These are phyloP conservation scores for Schizochytrium sp. DNA, from an alignment of 108 stramenopile species.

Conservation along the genomic window DNA sequence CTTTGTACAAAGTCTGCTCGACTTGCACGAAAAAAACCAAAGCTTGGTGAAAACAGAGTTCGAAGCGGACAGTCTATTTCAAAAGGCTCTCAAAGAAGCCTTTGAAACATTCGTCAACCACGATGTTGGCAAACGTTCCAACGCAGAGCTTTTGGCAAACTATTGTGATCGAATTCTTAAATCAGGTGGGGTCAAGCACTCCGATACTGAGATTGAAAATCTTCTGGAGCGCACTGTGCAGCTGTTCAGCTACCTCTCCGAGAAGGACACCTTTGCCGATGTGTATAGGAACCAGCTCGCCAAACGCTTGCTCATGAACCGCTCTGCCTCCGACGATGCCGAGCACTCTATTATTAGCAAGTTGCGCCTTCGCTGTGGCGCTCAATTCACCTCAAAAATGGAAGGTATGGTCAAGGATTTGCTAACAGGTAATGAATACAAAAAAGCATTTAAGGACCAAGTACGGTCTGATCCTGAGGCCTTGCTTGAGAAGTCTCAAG, in stretches of 20 bases:
- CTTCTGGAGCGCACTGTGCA: conserved; percentile 92
- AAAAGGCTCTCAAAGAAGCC: conserved; percentile 99
- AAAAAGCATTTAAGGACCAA: conserved; percentile 86
- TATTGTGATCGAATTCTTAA: conserved; percentile 98
- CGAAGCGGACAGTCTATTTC: conserved; percentile 90
- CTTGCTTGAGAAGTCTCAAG: background rate
- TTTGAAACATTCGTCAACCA: conserved; percentile 97
- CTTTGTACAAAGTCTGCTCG: conserved; percentile 95
- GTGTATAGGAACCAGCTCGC: conserved; percentile 98
- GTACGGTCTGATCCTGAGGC: conserved; percentile 65
- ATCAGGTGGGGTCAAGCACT: conserved; percentile 95
- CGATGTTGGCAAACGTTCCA: conserved; percentile 89
- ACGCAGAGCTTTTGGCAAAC: conserved; percentile 96
- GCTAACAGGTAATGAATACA: conserved; percentile 91
- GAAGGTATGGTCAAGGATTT: conserved; percentile 99
- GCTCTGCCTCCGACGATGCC: conserved; percentile 95
- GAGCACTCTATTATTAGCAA: conserved; percentile 99
- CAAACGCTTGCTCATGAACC: conserved; percentile 94
- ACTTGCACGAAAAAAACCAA: conserved; percentile 94
- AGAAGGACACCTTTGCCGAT: conserved; percentile 99
- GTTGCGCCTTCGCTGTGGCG: conserved; percentile 97
- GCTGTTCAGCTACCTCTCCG: conserved; percentile 95
- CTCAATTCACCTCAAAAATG: conserved; percentile 99
- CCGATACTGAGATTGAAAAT: conserved; percentile 93
- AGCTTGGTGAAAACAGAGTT: conserved; percentile 91